These are phyloP conservation scores for Bolboschoenoplectus hybrid DNA, from an alignment of 202 grass and related monocot genomes.

Conservation along the genomic window DNA sequence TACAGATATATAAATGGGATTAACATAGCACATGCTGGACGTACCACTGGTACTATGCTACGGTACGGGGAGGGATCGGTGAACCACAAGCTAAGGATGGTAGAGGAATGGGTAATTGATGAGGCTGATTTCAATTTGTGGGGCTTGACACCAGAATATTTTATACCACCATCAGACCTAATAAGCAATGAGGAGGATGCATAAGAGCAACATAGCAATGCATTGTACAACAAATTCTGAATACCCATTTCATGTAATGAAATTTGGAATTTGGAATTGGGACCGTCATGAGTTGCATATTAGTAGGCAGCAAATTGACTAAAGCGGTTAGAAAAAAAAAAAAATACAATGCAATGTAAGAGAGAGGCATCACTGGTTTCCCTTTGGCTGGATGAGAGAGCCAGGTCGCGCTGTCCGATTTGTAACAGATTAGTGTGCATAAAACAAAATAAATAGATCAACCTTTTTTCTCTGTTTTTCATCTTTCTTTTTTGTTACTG, in stretches of 20 bases:
- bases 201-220: not conserved
- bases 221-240: not conserved
- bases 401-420: not conserved
- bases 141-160: conserved; percentile 65
- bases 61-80: conserved; percentile 83
- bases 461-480: not conserved
- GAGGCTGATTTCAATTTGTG: conserved; percentile 88
- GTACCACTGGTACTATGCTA: conserved; percentile 72
- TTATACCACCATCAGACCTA: conserved; percentile 71
- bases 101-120: conserved; percentile 89
- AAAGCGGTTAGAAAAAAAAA: not conserved
- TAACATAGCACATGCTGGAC: conserved; percentile 80
- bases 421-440: conserved; percentile 17
- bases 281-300: not conserved
- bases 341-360: not conserved
- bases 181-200: conserved; percentile 53
- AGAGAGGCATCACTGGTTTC: conserved; percentile 5
- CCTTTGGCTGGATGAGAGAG: not conserved
- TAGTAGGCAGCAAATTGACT: conserved; percentile 19
- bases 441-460: conserved; percentile 8
- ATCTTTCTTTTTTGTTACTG: not conserved
- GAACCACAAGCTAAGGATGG: conserved; percentile 93
- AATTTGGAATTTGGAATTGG: conserved; percentile 10
- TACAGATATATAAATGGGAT: conserved; percentile 47
- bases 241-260: not conserved